Evolutionary conservation across 257 asterid genomes (phyloP), one percentile per base, ranked within the genome.

Genomic region (Jasminum sambac): DNA sequence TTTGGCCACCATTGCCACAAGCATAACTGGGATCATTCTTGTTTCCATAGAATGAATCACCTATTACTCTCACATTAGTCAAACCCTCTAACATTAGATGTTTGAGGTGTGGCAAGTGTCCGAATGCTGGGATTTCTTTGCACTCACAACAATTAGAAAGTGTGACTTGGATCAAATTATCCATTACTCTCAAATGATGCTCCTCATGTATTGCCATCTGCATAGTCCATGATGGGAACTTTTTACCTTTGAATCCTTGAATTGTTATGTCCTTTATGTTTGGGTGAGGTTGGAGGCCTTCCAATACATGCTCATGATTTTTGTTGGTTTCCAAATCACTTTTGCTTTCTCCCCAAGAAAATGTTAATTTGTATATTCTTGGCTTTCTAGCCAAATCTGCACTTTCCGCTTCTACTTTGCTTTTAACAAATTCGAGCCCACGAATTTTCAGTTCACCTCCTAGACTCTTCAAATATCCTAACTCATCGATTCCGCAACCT

Each of bases 281-380:
- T 10, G 74, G 73, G 39, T 77, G 78, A 38, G 83, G 80, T 61
- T 67, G 63, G 5, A 77, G 84, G 69, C 80, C 82, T 70, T 67
- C 73, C 64, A 82, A 59, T 19, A 82, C 71, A 60, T 34, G 13
- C n/a, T 44, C 55, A 4, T 44, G 19, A 7, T 44, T 14, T n/a
- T 0, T 44, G 19, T 44, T 14, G 19, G 19, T 16, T 44, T 44
- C 21, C 21, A 7, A 16, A 8, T 13, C 55, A 44, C 5, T 44
- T 37, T 41, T 8, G 11, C 26, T 24, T 41, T 24, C 21, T 48
- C 63, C 11, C 79, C 86, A 75, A 0, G 0, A 0, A 26, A 72
- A 65, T 6, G 11, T 6, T 23, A 82, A 39, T 24, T 58, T 4
- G 5, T 4, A 0, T 11, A 77, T 30, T 4, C 42, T 39, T 13